Evolutionary conservation across 306 rosid species (phyloP).

Genomic region (Gynostemma pentaphyllum): DNA sequence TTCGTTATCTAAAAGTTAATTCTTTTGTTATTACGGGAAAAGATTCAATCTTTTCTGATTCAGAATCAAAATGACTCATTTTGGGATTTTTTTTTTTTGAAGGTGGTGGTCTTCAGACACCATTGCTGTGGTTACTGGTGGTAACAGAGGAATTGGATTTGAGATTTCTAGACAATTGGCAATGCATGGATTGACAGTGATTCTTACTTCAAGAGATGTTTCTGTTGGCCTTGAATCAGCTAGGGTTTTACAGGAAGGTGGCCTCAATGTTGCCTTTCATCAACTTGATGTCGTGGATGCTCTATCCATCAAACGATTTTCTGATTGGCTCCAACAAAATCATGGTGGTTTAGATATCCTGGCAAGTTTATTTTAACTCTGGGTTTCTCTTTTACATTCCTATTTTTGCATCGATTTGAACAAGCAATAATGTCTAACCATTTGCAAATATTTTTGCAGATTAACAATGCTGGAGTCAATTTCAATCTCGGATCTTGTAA

Average conservation of each 20-base stretch:
- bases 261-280: conserved; percentile 53
- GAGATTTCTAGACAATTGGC: conserved; percentile 77
- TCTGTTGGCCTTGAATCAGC: conserved; percentile 69
- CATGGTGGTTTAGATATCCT: conserved; percentile 78
- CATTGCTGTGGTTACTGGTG: conserved; percentile 78
- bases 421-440: too few species aligned
- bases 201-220: conserved; percentile 70
- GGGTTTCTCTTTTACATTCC: conserved; percentile 1
- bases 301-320: conserved; percentile 37
- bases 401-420: too few species aligned
- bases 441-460: conserved; percentile 24
- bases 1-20: neutral
- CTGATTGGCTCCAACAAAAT: conserved; percentile 54
- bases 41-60: neutral
- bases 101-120: conserved; percentile 98
- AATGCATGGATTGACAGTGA: conserved; percentile 63
- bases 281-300: conserved; percentile 70
- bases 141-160: conserved; percentile 89
- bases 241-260: conserved; percentile 84
- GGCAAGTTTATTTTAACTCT: conserved; percentile 22
- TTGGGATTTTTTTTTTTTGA: too few species aligned
- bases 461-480: conserved; percentile 82
- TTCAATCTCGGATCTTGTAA: conserved; percentile 72
- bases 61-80: neutral
- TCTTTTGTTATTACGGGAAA: neutral